These are phyloP conservation scores for Torulaspora maleeae DNA, from an alignment of 805 yeast genomes.

Conservation along the genomic window DNA sequence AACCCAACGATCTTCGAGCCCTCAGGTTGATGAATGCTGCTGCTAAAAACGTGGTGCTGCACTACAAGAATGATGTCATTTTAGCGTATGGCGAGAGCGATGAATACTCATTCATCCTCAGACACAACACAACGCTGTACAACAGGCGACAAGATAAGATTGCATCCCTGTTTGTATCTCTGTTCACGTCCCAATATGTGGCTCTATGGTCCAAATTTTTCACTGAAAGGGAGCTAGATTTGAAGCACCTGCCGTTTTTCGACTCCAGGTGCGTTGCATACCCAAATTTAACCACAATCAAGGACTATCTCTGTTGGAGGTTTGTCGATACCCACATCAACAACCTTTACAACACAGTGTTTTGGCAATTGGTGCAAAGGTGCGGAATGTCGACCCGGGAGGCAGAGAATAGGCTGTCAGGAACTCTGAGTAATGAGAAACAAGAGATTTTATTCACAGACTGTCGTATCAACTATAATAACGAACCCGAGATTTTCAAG, in stretches of 20 bases:
- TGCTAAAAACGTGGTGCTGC: constrained; percentile 59
- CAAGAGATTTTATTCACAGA: constrained; percentile 77
- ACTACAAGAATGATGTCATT: constrained; percentile 62
- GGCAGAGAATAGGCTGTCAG: constrained; percentile 71
- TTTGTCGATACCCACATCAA: constrained; percentile 96
- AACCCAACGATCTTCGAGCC: constrained; percentile 85
- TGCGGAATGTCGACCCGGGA: constrained; percentile 71
- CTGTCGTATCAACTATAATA: constrained; percentile 83
- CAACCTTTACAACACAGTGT: constrained; percentile 86
- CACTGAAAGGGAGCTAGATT: constrained; percentile 44
- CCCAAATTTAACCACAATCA: constrained; percentile 55
- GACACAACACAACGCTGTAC: constrained; percentile 59
- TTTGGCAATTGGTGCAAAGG: constrained; percentile 75
- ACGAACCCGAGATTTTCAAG: constrained; percentile 80
- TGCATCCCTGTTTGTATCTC: constrained; percentile 73
- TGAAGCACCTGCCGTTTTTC: constrained; percentile 69
- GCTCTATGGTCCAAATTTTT: constrained; percentile 61
- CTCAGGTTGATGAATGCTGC: constrained; percentile 75
- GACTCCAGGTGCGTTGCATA: constrained; percentile 88
- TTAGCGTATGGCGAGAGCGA: constrained; percentile 94
- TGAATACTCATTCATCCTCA: constrained; percentile 80
- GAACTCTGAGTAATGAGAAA: constrained; percentile 79
- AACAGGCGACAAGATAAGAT: constrained; percentile 80
- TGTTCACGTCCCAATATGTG: constrained; percentile 73
- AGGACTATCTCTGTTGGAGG: constrained; percentile 90